Percentiles rank a stretch among this genome's conserved stretches.
These are phyloP conservation scores for Syzygium aromaticum DNA, from an alignment of 345 rosid genomes.

Conservation along the genomic window DNA sequence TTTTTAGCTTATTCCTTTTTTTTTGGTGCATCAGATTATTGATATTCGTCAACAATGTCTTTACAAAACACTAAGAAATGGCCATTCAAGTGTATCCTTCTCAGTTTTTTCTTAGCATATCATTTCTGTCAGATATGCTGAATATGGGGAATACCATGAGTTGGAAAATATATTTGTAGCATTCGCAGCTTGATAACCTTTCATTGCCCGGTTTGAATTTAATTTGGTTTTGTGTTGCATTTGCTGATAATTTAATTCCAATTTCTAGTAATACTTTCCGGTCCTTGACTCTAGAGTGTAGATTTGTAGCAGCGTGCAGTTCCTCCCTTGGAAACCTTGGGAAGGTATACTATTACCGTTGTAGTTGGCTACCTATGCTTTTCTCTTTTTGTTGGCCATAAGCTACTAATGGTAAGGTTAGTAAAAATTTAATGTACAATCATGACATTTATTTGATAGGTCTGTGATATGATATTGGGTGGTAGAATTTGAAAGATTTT, in stretches of 20 bases:
- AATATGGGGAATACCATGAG: not conserved
- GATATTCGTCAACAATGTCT: constrained; percentile 60
- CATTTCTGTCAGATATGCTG: not conserved
- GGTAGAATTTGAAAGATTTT: not conserved
- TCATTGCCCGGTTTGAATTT: not conserved
- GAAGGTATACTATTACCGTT: constrained; percentile 35
- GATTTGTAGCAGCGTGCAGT: constrained; percentile 89
- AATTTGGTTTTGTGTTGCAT: not conserved
- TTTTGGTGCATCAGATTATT: constrained; percentile 46
- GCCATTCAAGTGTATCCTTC: constrained; percentile 88
- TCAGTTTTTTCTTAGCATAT: not conserved
- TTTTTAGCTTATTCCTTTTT: not conserved
- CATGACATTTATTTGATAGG: not conserved
- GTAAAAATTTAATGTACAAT: not conserved
- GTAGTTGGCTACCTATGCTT: not conserved
- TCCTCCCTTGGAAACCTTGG: constrained; percentile 96
- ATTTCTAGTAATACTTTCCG: not conserved
- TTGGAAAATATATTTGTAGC: not conserved
- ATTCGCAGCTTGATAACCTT: not conserved
- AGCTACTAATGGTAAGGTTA: not conserved
- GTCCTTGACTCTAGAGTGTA: constrained; percentile 23
- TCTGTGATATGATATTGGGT: not conserved
- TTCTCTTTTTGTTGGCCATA: not conserved
- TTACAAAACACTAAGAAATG: constrained; percentile 77
- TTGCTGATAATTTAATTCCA: not conserved